These are phyloP conservation scores for Aspergillus haitiensis DNA, from an alignment of 495 filamentous ascomycete species.

Conservation along the genomic window DNA sequence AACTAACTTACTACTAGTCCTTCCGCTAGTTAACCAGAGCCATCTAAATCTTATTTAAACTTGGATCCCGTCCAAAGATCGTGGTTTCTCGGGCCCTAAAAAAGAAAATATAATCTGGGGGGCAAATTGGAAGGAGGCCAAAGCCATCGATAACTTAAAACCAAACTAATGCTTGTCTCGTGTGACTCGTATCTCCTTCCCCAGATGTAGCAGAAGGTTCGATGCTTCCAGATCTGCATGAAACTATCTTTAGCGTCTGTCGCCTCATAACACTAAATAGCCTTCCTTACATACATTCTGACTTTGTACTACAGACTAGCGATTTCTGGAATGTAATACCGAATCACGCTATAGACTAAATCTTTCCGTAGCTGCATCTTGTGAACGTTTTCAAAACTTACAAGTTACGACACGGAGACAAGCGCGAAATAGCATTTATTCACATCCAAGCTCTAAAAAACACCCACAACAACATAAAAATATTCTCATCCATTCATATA, in stretches of 20 bases:
- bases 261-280: background rate
- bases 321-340: conserved; percentile 3
- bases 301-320: conserved; percentile 6
- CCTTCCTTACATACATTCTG: conserved; percentile 2
- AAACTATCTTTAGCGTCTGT: background rate
- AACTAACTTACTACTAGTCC: conserved; percentile 7
- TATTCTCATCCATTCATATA: too few species aligned
- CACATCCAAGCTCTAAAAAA: too few species aligned
- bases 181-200: background rate
- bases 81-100: conserved; percentile 10
- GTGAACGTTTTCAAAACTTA: too few species aligned
- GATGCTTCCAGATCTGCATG: conserved; percentile 16
- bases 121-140: background rate
- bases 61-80: background rate
- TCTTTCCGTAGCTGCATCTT: too few species aligned
- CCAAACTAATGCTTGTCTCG: background rate
- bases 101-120: too few species aligned
- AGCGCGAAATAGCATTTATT: too few species aligned
- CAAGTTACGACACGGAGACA: too few species aligned
- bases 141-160: conserved; percentile 24
- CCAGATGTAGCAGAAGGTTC: conserved; percentile 13
- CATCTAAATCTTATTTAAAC: conserved; percentile 5
- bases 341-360: background rate
- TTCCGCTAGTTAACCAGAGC: conserved; percentile 21
- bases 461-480: too few species aligned